Conservation (phyloP, 2,329 filamentous ascomycete species). For the Stemphylium vesicarium region DNA sequence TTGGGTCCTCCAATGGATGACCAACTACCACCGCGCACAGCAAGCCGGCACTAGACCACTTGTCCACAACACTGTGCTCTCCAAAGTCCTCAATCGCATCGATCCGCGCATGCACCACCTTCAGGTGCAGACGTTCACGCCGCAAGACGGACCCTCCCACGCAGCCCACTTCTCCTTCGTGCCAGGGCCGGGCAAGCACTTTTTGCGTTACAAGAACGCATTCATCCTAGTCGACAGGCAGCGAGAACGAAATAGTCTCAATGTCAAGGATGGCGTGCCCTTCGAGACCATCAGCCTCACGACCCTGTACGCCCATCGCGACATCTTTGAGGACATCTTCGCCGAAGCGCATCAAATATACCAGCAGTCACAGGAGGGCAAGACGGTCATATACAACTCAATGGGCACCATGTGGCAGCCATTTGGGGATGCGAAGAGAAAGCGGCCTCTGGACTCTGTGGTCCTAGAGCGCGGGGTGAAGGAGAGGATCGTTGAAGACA, state of each 20-base stretch:
- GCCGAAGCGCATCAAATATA: constrained; percentile 83
- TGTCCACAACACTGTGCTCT: constrained; percentile 51
- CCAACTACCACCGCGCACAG: constrained; percentile 73
- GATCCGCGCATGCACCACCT: constrained; percentile 68
- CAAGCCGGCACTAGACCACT: constrained; percentile 51
- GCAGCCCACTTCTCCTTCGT: constrained; percentile 86
- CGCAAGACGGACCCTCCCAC: constrained; percentile 70
- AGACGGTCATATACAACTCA: constrained; percentile 89
- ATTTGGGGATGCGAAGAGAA: constrained; percentile 83
- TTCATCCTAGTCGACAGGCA: constrained; percentile 88
- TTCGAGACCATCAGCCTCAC: constrained; percentile 95
- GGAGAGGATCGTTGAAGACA: constrained; percentile 78
- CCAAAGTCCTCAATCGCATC: constrained; percentile 62
- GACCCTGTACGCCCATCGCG: constrained; percentile 85
- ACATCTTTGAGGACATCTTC: constrained; percentile 91
- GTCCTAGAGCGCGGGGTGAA: constrained; percentile 84
- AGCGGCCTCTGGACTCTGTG: constrained; percentile 86
- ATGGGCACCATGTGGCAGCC: constrained; percentile 83
- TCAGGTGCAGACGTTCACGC: constrained; percentile 68
- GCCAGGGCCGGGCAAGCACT: constrained; percentile 86
- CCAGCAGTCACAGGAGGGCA: constrained; percentile 81
- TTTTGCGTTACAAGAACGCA: constrained; percentile 83
- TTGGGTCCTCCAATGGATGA: constrained; percentile 95
- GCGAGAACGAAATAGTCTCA: constrained; percentile 78
- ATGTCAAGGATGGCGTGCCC: constrained; percentile 81